Evolutionary conservation across 345 rosid genomes (phyloP).

Genomic region (Litchi chinensis): DNA sequence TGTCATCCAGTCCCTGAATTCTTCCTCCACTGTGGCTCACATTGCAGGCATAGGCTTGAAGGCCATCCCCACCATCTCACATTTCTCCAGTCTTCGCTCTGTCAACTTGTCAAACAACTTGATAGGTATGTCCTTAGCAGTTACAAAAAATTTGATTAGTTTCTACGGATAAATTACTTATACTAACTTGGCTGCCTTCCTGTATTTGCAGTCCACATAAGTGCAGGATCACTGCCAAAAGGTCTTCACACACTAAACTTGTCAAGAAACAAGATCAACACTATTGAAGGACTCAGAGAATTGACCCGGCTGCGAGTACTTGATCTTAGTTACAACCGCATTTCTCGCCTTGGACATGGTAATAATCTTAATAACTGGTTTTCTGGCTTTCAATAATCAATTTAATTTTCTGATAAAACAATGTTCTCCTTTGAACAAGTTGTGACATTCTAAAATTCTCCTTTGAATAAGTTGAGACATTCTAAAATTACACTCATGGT

Average conservation of each 20-base stretch:
- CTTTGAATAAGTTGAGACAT: background rate
- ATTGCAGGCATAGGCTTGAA: conserved; percentile 76
- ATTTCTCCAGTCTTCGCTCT: conserved; percentile 75
- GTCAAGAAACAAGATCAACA: conserved; percentile 78
- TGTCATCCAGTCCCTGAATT: conserved; percentile 73
- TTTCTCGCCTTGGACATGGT: conserved; percentile 92
- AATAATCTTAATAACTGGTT: conserved; percentile 16
- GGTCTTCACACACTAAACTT: conserved; percentile 78
- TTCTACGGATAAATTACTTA: background rate
- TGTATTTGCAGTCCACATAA: conserved; percentile 59
- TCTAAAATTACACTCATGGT: conserved; percentile 10
- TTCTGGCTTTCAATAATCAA: background rate
- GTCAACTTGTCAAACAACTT: conserved; percentile 79
- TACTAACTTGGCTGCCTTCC: conserved; percentile 3
- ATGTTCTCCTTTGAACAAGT: background rate
- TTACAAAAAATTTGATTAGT: background rate
- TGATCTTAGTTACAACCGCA: conserved; percentile 91
- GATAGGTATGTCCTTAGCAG: conserved; percentile 58
- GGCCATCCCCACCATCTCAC: conserved; percentile 71
- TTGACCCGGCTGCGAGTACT: conserved; percentile 70
- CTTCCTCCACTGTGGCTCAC: conserved; percentile 84
- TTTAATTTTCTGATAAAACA: background rate
- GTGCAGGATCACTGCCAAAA: conserved; percentile 80
- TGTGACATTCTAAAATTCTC: too few species aligned
- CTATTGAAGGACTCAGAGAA: conserved; percentile 88